Base-by-base conservation (phyloP, 345 rosid genomes). In the Combretum micranthum region DNA sequence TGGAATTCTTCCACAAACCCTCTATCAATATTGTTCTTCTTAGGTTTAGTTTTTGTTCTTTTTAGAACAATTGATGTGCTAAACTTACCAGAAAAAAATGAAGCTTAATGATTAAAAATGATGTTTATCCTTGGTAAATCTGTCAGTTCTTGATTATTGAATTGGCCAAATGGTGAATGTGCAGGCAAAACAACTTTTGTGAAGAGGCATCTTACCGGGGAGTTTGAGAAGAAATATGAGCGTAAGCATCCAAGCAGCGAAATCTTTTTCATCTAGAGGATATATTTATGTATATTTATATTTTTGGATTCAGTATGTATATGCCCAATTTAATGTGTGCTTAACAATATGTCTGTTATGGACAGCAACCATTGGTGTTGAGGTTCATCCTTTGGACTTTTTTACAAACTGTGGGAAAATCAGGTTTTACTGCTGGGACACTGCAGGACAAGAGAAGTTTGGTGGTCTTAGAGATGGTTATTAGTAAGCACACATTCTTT, bases 391-490 rank as follows among this genome's bases (percentile, higher is more conserved):
- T 0, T 52, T 89, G 72, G 99, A 93, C 56, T 93, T 93, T 86
- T 83, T 77, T 70, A 93, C 99, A 0, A 93, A 93, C 77, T 87
- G 96, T 19, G 99, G 99, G 4, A 83, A 93, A 73, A 73, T 93
- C 63, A 76, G 99, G 3, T 93, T 93, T 63, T 86, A 93, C 70
- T 88, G 97, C 80, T 93, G 97, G 99, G 97, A 93, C 48, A 93
- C 99, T 50, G 97, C 99, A 3, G 97, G 99, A 0, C 99, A 93
- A 57, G 99, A 89, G 76, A 93, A 93, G 68, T 89, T 93, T 14
- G 97, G 99, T 69, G 97, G 97, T 21, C 90, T 93, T 12, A 75
- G 97, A 61, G 99, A 89, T 85, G 99, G 99, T 39, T 92, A 92
- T 71, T 92, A 89, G 99, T 92, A 55, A 79, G 98, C 73, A 20